A percentile compares a stretch with the other conserved stretches of the same genome.
Evolutionary conservation across 495 filamentous ascomycete species (phyloP).

Genomic region (Podospora bellae-mahoneyi): DNA sequence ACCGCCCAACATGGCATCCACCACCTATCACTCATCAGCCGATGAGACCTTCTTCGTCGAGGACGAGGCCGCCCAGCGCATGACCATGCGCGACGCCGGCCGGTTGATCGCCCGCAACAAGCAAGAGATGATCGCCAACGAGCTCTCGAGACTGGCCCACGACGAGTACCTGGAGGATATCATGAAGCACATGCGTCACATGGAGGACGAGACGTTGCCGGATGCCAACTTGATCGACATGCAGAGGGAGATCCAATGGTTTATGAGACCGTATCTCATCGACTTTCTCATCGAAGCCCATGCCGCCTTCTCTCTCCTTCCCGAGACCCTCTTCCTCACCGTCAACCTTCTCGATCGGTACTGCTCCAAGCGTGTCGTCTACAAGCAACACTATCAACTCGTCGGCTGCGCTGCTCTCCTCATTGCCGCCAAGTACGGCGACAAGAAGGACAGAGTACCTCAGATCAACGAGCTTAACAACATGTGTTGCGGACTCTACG

Average conservation of each 20-base stretch:
- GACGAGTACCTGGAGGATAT: slow-evolving; percentile 93
- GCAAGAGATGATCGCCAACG: slow-evolving; percentile 80
- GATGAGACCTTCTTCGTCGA: slow-evolving; percentile 83
- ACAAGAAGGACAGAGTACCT: slow-evolving; percentile 95
- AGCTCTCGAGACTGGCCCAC: slow-evolving; percentile 73
- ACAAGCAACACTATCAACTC: slow-evolving; percentile 97
- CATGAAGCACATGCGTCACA: slow-evolving; percentile 86
- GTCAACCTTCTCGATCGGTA: slow-evolving; percentile 97
- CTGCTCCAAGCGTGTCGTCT: slow-evolving; percentile 96
- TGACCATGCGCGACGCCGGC: slow-evolving; percentile 66
- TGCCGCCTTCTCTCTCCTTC: slow-evolving; percentile 86
- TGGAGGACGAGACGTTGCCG: slow-evolving; percentile 93
- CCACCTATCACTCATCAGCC: slow-evolving; percentile 34
- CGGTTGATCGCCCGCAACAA: slow-evolving; percentile 70
- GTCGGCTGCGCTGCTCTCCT: slow-evolving; percentile 95
- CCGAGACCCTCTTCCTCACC: slow-evolving; percentile 91
- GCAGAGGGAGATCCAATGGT: slow-evolving; percentile 99
- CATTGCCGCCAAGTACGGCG: slow-evolving; percentile 97
- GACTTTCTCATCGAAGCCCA: slow-evolving; percentile 99
- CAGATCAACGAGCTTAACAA: slow-evolving; percentile 94
- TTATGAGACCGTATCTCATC: slow-evolving; percentile 96
- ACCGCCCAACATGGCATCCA: slow-evolving; percentile 68
- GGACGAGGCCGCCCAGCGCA: slow-evolving; percentile 54
- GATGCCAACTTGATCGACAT: slow-evolving; percentile 98
- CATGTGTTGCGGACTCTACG: slow-evolving; percentile 98